phyloP scores from a whole-genome alignment of 805 yeast species.

The Candida railenensis region DNA sequence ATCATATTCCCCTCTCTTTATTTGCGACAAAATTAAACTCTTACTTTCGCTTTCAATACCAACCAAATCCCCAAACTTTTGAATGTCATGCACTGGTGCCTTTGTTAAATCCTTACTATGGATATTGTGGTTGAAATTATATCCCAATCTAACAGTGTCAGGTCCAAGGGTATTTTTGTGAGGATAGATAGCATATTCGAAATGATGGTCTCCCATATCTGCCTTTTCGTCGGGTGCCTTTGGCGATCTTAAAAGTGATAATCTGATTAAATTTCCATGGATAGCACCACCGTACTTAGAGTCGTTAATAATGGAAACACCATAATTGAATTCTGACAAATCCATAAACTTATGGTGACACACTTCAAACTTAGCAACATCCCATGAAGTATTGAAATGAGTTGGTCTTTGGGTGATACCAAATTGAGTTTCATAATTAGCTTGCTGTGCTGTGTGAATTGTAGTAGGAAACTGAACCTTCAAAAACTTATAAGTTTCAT shows the following conservation, averaged over 20 bases:
- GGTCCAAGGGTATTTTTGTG: conserved; percentile 67
- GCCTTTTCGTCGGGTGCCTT: conserved; percentile 94
- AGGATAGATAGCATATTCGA: conserved; percentile 82
- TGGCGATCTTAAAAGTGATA: conserved; percentile 84
- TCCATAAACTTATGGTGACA: conserved; percentile 94
- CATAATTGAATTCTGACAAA: conserved; percentile 80
- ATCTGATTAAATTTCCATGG: conserved; percentile 88
- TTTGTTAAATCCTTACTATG: conserved; percentile 11
- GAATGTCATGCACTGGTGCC: not conserved
- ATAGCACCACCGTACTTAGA: conserved; percentile 90
- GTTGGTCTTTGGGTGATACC: conserved; percentile 92
- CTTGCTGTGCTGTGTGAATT: conserved; percentile 62
- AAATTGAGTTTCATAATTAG: conserved; percentile 90
- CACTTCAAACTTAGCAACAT: conserved; percentile 93
- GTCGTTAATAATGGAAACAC: conserved; percentile 82
- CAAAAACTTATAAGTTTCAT: conserved; percentile 80
- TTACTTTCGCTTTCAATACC: conserved; percentile 42
- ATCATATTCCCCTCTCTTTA: conserved; percentile 90
- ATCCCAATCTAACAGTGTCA: conserved; percentile 70
- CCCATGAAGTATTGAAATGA: conserved; percentile 95
- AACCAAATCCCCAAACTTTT: conserved; percentile 13
- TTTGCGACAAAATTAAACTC: conserved; percentile 66
- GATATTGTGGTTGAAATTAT: conserved; percentile 69
- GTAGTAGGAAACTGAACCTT: conserved; percentile 95
- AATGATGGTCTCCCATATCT: conserved; percentile 85